Base-by-base conservation (phyloP, 2,329 filamentous ascomycete species). In the Fusarium staphyleae region DNA sequence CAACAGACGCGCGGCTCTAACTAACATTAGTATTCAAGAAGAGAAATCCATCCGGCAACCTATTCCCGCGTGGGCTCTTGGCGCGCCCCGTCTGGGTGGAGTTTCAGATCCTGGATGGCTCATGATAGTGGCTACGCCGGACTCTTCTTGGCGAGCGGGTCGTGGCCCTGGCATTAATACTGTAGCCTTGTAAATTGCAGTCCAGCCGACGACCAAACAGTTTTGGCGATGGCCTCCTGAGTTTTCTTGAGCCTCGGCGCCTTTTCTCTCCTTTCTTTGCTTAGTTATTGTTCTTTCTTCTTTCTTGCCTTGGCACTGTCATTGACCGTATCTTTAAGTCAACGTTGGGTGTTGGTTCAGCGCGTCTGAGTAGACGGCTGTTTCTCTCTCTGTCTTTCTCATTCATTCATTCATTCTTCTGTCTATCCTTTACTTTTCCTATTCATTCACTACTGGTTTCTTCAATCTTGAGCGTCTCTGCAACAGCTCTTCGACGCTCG, bases 141-240 rank as follows among this genome's bases (percentile, higher is more conserved):
- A 24, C 22, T 24, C 22, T 5, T 24, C 22, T 24, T 24, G 22
- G 22, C 22, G 22, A 24, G 22, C 22, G 22, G 22, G 22, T 9
- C 22, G 9, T 24, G 33, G 33, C 15, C 37, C 39, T 36, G 16
- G 26, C 24, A 19, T 14, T n/a, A n/a, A n/a, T n/a, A n/a, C n/a
- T n/a, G 47, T 30, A 54, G 55, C 42, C 40, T 46, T 51, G 50
- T 12, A 52, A 58, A 48, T 51, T 48, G 33, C 52, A 53, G 58
- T 50, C 36, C 28, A 43, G 30, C 18, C 33, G 22, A 35, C 33
- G 22, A 35, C 30, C 47, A 55, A 48, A 54, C 39, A 53, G 22
- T 8, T 24, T 24, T 66, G 63, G 52, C 11, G 57, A 66, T 66
- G 63, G 55, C 57, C 60, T 66, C 63, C 60, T 66, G 60, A 62